A percentile compares a stretch with the other conserved stretches of the same genome.
Conservation (phyloP, 2,329 filamentous ascomycete species). For the Nemania sp. region DNA sequence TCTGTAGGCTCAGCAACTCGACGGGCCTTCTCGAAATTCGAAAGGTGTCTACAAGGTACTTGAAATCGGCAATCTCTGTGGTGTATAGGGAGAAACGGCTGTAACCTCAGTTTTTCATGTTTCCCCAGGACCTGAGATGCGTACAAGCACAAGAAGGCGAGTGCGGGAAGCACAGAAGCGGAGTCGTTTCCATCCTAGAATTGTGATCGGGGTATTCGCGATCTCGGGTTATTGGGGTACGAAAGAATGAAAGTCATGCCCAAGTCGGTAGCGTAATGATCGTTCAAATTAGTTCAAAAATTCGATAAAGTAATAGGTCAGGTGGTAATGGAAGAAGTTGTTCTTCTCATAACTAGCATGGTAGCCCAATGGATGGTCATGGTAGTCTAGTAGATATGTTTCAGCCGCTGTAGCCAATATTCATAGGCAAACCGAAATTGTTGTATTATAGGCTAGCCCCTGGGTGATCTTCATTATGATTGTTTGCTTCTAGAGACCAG, state of each 20-base stretch:
- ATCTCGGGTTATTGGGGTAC: too few species aligned
- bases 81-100: conserved; percentile 44
- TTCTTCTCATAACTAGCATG: background rate
- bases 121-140: conserved; percentile 43
- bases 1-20: conserved; percentile 31
- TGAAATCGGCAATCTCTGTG: conserved; percentile 33
- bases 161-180: conserved; percentile 44
- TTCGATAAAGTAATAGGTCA: too few species aligned
- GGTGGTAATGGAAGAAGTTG: too few species aligned
- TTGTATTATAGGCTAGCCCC: background rate
- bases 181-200: conserved; percentile 31
- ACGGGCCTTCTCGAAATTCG: conserved; percentile 42
- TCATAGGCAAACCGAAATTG: background rate
- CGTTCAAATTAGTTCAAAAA: conserved; percentile 2
- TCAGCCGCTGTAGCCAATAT: background rate
- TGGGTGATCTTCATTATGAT: conserved; percentile 4
- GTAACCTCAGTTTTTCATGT: conserved; percentile 44
- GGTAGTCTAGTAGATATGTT: background rate
- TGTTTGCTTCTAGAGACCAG: conserved; percentile 15
- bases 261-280: background rate
- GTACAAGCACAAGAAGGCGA: conserved; percentile 47
- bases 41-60: conserved; percentile 28
- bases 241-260: too few species aligned
- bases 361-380: background rate
- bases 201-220: conserved; percentile 18